Conservation (phyloP, 139 green algal genomes). For the Chlorella sp. region DNA sequence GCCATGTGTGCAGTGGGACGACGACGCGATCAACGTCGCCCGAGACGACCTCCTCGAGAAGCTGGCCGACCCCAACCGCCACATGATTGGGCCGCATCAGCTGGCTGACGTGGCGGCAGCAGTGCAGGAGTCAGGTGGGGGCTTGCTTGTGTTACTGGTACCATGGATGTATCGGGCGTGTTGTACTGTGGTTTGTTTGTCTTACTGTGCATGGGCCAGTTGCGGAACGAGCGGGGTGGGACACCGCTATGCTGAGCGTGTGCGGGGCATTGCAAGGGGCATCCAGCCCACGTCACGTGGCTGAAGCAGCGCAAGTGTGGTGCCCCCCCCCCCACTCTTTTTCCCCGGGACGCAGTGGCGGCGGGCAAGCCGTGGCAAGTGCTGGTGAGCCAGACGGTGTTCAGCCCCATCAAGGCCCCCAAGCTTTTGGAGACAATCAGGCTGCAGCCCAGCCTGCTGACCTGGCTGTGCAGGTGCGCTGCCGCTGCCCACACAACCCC, state of each 20-base stretch:
- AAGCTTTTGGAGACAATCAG: slow-evolving; percentile 25
- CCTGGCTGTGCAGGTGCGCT: not conserved
- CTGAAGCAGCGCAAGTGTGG: too few species aligned
- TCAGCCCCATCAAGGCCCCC: slow-evolving; percentile 31
- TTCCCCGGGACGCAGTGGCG: too few species aligned
- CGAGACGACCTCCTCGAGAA: not conserved
- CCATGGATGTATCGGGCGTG: too few species aligned
- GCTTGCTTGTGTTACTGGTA: too few species aligned
- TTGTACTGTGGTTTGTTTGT: too few species aligned
- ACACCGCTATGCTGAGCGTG: too few species aligned
- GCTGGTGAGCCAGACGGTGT: slow-evolving; percentile 22
- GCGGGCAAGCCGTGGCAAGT: slow-evolving; percentile 26
- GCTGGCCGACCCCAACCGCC: slow-evolving; percentile 17
- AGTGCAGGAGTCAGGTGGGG: slow-evolving; percentile 24
- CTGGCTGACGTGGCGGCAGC: slow-evolving; percentile 5
- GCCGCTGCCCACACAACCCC: too few species aligned
- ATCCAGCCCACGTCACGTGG: too few species aligned
- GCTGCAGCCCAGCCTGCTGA: slow-evolving; percentile 34
- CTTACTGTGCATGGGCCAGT: too few species aligned
- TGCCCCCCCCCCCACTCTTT: too few species aligned
- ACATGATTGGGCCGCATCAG: slow-evolving; percentile 33
- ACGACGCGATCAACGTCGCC: not conserved
- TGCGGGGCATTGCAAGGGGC: too few species aligned
- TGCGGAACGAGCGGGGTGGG: too few species aligned
- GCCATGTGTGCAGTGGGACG: slow-evolving; percentile 16